Evolutionary conservation across 345 rosid genomes (phyloP), one percentile per base, ranked within the genome.

Genomic region (Lumnitzera racemosa): DNA sequence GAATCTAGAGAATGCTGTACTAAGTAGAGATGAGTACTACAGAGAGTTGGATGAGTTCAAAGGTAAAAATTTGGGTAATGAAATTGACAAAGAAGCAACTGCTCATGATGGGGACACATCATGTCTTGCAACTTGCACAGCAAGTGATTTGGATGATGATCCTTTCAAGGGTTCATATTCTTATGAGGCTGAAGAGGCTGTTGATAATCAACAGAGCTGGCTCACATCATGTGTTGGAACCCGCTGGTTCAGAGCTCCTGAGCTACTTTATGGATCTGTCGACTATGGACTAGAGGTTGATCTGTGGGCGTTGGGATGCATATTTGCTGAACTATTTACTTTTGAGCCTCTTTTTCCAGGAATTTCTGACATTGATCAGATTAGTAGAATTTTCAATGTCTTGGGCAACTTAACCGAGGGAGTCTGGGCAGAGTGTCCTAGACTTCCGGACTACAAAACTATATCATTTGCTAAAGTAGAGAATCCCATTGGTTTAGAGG

Each of bases 231-330:
- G 90, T 57, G 96, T 88, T 27, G 99, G 99, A 25, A 94, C 99
- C 20, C 87, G 97, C n/a, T 88, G 99, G 99, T 94, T 90, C 80
- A 83, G 88, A 67, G 83, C 96, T 13, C 92, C 97, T 8, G 97
- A 94, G 67, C 88, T 90, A 20, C 96, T 94, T 43, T 86, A 86
- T 57, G 99, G 99, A 56, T 94, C 96, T 56, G 78, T 79, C 10
- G 71, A 79, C 72, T 90, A 95, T 50, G 90, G 96, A 43, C 67
- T 88, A 16, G 96, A 86, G 75, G 74, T 88, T 17, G 96, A 95
- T 72, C 75, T 90, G 11, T 95, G 99, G 97, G 79, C 95, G 13
- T 64, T 95, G 57, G 97, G 99, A 50, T 95, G 97, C 75, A 81
- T 86, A 51, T 90, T 95, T 48, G 83, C 91, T 0, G 96, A 95